Evolutionary conservation across 495 filamentous ascomycete genomes (phyloP).

Genomic region (Xylona heveae): DNA sequence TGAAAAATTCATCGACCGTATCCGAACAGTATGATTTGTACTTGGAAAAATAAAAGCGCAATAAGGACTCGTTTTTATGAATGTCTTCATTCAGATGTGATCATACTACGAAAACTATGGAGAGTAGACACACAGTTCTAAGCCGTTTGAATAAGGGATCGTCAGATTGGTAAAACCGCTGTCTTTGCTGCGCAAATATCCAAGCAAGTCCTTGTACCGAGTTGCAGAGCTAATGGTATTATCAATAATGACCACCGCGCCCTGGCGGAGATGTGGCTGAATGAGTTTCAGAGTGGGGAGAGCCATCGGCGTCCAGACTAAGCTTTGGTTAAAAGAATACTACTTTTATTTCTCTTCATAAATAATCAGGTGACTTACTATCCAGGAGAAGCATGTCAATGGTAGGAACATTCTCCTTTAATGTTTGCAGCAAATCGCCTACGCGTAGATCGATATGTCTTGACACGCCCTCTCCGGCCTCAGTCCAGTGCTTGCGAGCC

Average conservation of each 20-base stretch:
- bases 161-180: no score
- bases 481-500: constrained; percentile 25
- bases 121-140: no score
- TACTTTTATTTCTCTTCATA: no score
- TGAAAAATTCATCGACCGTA: no score
- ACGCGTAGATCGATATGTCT: constrained; percentile 26
- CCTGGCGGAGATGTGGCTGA: constrained; percentile 20
- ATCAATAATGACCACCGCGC: constrained; percentile 28
- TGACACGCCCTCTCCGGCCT: constrained; percentile 21
- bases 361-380: no score
- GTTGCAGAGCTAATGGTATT: constrained; percentile 18
- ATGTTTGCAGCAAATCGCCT: constrained; percentile 30
- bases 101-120: no score
- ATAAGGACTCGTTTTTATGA: no score
- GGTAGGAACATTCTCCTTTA: constrained; percentile 17
- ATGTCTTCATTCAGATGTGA: no score
- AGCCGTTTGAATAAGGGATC: no score
- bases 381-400: constrained; percentile 32
- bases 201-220: constrained; percentile 19
- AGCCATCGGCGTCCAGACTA: constrained; percentile 31
- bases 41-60: no score
- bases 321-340: not conserved
- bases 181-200: no score
- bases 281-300: constrained; percentile 26
- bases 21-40: no score